These are phyloP conservation scores for Claviceps lovelessii DNA, from an alignment of 2,329 filamentous ascomycete species.

Conservation along the genomic window DNA sequence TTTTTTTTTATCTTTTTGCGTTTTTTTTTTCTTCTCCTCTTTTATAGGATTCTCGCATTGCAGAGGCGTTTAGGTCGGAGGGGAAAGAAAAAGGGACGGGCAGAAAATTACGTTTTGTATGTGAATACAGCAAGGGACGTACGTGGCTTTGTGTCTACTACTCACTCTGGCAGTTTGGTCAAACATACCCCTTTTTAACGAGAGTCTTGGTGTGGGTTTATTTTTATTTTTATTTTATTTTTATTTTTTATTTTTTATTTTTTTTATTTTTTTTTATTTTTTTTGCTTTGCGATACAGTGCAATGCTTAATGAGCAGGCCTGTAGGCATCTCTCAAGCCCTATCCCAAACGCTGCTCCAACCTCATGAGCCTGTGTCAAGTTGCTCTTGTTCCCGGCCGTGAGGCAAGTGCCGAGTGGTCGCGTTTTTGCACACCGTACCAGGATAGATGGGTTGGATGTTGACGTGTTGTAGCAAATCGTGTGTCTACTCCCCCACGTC, in stretches of 20 bases:
- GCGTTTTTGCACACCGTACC: too few relatives aligned
- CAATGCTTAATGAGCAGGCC: neutral
- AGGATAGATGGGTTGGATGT: too few relatives aligned
- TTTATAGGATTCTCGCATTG: constrained; percentile 2
- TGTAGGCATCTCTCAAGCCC: too few relatives aligned
- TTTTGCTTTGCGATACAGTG: too few relatives aligned
- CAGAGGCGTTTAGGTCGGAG: constrained; percentile 4
- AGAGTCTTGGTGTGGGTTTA: neutral
- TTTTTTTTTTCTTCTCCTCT: neutral
- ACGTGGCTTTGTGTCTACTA: neutral
- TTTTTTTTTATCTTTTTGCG: neutral
- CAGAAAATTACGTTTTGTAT: neutral
- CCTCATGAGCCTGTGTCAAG: too few relatives aligned
- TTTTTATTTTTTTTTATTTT: neutral
- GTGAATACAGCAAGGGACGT: neutral
- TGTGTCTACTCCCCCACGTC: too few relatives aligned
- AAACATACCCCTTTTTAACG: neutral
- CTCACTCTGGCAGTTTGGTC: neutral
- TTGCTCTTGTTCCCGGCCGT: too few relatives aligned
- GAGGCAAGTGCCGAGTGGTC: too few relatives aligned
- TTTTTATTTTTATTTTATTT: too few relatives aligned
- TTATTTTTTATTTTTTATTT: neutral
- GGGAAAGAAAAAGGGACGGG: neutral
- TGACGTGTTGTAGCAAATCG: too few relatives aligned
- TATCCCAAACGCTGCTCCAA: too few relatives aligned